Base-by-base conservation (phyloP, 208 protist species). In the Leishmania guyanensis region DNA sequence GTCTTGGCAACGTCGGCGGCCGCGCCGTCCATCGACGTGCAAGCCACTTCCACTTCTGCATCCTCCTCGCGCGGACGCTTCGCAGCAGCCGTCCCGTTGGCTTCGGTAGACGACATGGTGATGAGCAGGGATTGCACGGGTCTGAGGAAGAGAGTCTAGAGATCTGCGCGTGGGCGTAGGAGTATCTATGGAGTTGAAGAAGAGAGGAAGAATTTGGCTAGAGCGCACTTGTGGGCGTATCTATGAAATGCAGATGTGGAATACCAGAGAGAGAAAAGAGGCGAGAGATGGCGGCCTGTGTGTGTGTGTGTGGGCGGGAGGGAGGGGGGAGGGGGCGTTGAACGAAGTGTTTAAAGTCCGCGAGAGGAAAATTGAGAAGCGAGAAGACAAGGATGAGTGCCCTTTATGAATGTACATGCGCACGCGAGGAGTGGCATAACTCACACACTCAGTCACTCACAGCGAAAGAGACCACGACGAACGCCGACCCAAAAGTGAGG, bases 41-140 rank as follows among this genome's bases (percentile, higher is more conserved):
- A 12, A 26, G 65, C 36, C 0, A 79, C 56, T 12, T 78, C 82
- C 16, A 29, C 62, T 75, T 71, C 77, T 36, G n/a, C 78, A 0
- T 64, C 58, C 51, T 78, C 80, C 65, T 64, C 72, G 20, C 82
- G 77, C 39, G 70, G 43, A 33, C 83, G 83, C 74, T 82, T 86
- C 71, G 56, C 43, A 6, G 76, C 77, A 39, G 53, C 9, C 43
- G 58, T 43, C 5, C 16, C 36, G 22, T 17, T 62, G 51, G 54
- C 36, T 51, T 72, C 36, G 26, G 64, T 62, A 1, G 50, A 58
- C 36, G 76, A 81, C 81, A 84, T 80, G 9, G 29, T 66, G 50
- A 56, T 46, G 43, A 66, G 64, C 29, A 53, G 26, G 22, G 3
- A 10, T n/a, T 2, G 43, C 68, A 51, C 68, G 2, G 36, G 46